Percentiles rank a stretch among this genome's conserved stretches.
Conservation (phyloP, 768 basidiomycete species). For the Boletellus ananiceps region DNA sequence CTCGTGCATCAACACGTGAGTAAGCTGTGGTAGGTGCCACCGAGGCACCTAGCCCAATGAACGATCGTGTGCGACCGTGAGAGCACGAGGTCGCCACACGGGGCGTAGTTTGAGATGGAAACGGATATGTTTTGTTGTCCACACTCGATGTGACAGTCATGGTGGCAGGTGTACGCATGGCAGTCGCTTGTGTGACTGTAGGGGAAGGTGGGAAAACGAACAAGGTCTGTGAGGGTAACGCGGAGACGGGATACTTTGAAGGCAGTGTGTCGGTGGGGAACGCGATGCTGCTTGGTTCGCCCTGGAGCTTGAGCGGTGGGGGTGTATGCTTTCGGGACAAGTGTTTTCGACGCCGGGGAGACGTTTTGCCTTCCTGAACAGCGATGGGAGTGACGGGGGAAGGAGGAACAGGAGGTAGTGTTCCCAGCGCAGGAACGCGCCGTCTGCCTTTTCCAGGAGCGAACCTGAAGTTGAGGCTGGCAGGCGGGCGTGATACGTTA, state of each 20-base stretch:
- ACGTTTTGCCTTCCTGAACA: conserved; percentile 27
- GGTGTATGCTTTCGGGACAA: conserved; percentile 52
- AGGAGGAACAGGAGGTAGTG: conserved; percentile 67
- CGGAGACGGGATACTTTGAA: conserved; percentile 25
- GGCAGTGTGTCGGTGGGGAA: conserved; percentile 24
- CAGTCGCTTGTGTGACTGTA: conserved; percentile 39
- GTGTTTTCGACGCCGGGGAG: conserved; percentile 42
- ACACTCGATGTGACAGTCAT: conserved; percentile 74
- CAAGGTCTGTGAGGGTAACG: conserved; percentile 73
- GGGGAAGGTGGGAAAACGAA: conserved; percentile 86
- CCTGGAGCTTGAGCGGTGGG: conserved; percentile 51
- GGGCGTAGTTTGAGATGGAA: conserved; percentile 60
- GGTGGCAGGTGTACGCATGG: conserved; percentile 67
- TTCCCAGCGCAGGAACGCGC: conserved; percentile 56
- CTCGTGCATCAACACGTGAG: conserved; percentile 78
- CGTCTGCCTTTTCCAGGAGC: conserved; percentile 52
- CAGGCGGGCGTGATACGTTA: conserved; percentile 36
- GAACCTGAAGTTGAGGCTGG: conserved; percentile 48
- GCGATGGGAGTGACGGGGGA: conserved; percentile 59
- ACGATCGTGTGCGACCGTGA: conserved; percentile 65
- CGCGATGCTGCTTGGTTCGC: conserved; percentile 22
- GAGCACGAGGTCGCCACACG: conserved; percentile 64
- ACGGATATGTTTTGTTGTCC: conserved; percentile 41
- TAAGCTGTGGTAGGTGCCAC: conserved; percentile 77
- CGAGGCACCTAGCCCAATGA: conserved; percentile 64